Base-by-base conservation (phyloP, 2,329 filamentous ascomycete species). In the Xylaria sp. region DNA sequence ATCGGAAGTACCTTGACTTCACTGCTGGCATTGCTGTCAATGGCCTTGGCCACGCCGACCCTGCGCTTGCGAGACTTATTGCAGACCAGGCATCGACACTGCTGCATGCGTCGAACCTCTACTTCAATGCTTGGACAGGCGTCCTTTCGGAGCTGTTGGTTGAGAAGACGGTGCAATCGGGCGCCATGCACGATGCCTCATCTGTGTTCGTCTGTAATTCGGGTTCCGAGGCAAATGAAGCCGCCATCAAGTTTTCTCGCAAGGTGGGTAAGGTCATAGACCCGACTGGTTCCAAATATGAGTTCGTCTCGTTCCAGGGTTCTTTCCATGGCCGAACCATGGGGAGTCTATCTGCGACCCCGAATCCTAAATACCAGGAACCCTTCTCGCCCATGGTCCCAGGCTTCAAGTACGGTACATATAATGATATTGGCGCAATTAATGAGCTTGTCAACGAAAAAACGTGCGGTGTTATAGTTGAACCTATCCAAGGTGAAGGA, bases 241-340 rank as follows among this genome's bases (percentile, higher is more conserved):
- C 95, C 0, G 96, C 95, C 39, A 92, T 99, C 79, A 99, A 99
- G 80, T 98, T 99, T 75, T 92, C 95, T 22, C 89, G 96, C 73
- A 99, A 99, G 81, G 90, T 91, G 25, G 94, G 94, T 73, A 95
- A 95, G 79, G 83, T 88, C 10, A 74, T 90, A 31, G 90, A 94
- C 70, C 88, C 91, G 0, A 88, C 88, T 0, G 90, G 92, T 54
- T 81, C 79, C 22, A 97, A 98, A 82, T 80, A 88, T 73, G 94
- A 97, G 75, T 82, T 99, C 54, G 92, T 98, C 58, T 97, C 93
- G 17, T 99, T 98, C 84, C 83, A 92, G 74, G 90, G 91, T 74
- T 94, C 93, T 44, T 99, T 99, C 85, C 96, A 99, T 80, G 96
- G 96, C 73, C 91, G 96, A 66, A 98, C 96, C 17, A 97, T 98